Percentiles rank a stretch among this genome's conserved stretches.
These are phyloP conservation scores for Leccinellum albellum DNA, from an alignment of 768 basidiomycete genomes.

Conservation along the genomic window DNA sequence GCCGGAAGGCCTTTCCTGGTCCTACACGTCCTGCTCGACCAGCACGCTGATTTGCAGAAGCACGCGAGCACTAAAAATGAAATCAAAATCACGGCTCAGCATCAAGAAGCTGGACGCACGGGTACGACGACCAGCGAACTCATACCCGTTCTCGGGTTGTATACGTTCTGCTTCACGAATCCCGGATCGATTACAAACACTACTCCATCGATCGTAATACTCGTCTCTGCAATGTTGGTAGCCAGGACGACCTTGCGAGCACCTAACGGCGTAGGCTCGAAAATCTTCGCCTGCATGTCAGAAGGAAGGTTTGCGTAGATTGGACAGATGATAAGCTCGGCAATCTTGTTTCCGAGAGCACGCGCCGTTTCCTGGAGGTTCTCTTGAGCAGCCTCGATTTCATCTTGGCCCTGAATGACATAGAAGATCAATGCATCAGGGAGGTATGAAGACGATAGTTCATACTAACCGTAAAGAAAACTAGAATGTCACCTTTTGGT, in stretches of 20 bases:
- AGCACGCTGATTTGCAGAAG: constrained; percentile 95
- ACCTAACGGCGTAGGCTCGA: constrained; percentile 96
- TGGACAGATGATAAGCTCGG: constrained; percentile 91
- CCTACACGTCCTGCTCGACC: constrained; percentile 98
- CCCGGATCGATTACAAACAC: constrained; percentile 99
- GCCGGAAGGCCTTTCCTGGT: constrained; percentile 95
- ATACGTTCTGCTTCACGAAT: constrained; percentile 98
- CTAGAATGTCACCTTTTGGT: constrained; percentile 94
- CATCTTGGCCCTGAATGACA: constrained; percentile 78
- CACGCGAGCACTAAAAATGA: constrained; percentile 76
- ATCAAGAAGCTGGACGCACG: constrained; percentile 43
- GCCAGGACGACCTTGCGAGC: constrained; percentile 97
- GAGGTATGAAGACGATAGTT: not conserved
- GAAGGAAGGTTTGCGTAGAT: constrained; percentile 99
- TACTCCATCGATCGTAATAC: constrained; percentile 98
- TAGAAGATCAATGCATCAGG: constrained; percentile 1
- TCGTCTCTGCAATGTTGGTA: constrained; percentile 99
- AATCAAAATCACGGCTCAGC: not conserved
- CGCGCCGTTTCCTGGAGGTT: constrained; percentile 93
- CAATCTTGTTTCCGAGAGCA: constrained; percentile 92
- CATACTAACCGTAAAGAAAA: constrained; percentile 83
- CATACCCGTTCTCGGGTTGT: constrained; percentile 98
- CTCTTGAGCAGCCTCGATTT: constrained; percentile 97
- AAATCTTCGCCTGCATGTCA: constrained; percentile 99
- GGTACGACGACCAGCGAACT: constrained; percentile 94